phyloP scores from a whole-genome alignment of 2,329 filamentous ascomycete species.

The Pyricularia grisea region DNA sequence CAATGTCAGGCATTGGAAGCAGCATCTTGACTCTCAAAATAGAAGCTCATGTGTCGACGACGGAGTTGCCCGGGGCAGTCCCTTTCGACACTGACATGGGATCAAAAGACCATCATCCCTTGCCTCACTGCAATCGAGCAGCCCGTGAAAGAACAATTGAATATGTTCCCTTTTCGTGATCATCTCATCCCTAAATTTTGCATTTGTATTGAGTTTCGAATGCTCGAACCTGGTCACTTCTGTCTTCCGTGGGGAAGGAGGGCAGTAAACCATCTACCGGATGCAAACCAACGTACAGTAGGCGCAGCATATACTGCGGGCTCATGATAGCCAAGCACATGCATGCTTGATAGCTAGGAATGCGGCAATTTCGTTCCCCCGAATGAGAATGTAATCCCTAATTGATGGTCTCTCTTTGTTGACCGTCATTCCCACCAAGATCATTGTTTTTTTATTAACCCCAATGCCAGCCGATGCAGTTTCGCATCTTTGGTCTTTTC shows the following conservation, averaged over 20 bases:
- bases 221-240: background rate
- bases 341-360: background rate
- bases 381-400: background rate
- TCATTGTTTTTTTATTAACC: background rate
- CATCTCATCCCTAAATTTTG: background rate
- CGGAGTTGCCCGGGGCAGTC: background rate
- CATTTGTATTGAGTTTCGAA: background rate
- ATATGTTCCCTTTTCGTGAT: background rate
- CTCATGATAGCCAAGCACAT: background rate
- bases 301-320: background rate
- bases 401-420: background rate
- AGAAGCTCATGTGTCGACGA: background rate
- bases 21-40: background rate
- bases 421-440: background rate
- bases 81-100: background rate
- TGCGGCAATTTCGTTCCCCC: background rate
- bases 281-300: background rate
- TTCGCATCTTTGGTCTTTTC: background rate
- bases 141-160: background rate
- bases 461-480: background rate
- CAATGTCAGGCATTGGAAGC: background rate
- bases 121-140: background rate
- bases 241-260: background rate
- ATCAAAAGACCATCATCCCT: background rate
- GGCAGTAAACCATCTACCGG: background rate